Evolutionary conservation across 2,329 filamentous ascomycete species (phyloP).

Genomic region (Mollisiaceae sp.): DNA sequence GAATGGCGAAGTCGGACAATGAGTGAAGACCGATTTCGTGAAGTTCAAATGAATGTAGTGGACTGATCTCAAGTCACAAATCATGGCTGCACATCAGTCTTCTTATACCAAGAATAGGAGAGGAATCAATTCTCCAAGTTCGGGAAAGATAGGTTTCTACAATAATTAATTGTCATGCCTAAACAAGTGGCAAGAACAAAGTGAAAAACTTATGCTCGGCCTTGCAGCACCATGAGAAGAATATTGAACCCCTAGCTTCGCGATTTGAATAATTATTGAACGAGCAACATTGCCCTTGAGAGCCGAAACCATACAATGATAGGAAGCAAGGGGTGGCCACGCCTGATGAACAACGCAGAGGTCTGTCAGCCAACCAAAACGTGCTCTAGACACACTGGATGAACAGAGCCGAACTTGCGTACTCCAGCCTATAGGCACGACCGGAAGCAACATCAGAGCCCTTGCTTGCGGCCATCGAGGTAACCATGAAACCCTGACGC

Average conservation of each 20-base stretch:
- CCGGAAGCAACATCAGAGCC: not conserved
- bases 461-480: not conserved
- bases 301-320: too few species aligned
- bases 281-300: not conserved
- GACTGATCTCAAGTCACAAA: not conserved
- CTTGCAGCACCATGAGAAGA: not conserved
- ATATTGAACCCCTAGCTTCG: not conserved
- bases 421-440: not conserved
- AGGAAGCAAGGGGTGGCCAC: not conserved
- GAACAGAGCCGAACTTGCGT: not conserved
- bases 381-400: not conserved
- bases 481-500: not conserved
- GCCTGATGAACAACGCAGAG: not conserved
- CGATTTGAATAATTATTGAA: not conserved
- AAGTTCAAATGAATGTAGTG: not conserved
- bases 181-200: not conserved
- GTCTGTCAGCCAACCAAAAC: not conserved
- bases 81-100: not conserved
- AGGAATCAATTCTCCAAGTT: not conserved
- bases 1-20: conserved; percentile 10
- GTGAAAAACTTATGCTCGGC: not conserved
- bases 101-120: not conserved
- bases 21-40: conserved; percentile 18
- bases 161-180: not conserved
- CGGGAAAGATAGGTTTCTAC: not conserved